phyloP scores from a whole-genome alignment of 345 rosid genomes.

The Euphorbia peplus region DNA sequence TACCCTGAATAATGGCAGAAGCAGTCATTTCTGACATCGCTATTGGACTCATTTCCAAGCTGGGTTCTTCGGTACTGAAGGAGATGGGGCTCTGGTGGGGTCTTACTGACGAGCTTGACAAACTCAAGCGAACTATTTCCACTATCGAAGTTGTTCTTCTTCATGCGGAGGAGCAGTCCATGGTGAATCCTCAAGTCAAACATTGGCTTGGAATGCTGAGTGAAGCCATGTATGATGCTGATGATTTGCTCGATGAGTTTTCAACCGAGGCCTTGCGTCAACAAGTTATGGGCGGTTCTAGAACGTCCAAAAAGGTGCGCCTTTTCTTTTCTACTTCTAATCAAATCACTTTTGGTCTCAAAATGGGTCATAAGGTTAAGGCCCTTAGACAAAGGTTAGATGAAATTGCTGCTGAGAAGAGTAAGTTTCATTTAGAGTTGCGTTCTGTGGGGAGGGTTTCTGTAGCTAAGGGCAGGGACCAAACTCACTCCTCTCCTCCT shows the following conservation, averaged over 20 bases:
- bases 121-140: not conserved
- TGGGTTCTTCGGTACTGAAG: not conserved
- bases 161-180: not conserved
- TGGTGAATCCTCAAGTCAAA: not conserved
- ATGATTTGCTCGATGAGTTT: conserved; percentile 37
- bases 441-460: not conserved
- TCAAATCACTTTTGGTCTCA: conserved; percentile 7
- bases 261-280: conserved; percentile 10
- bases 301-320: not conserved
- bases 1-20: conserved; percentile 13
- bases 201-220: conserved; percentile 29
- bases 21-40: conserved; percentile 3
- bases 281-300: not conserved
- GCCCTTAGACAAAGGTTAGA: conserved; percentile 19
- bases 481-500: conserved; percentile 2
- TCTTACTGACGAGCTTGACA: not conserved
- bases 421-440: not conserved
- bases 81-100: not conserved
- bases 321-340: conserved; percentile 5
- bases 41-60: not conserved
- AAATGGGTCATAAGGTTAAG: conserved; percentile 15
- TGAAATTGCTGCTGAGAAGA: conserved; percentile 14
- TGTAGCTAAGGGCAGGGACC: not conserved
- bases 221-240: conserved; percentile 29
- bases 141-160: not conserved